phyloP scores from a whole-genome alignment of 169 alveolate genomes.

The Plasmodium reichenowi region DNA sequence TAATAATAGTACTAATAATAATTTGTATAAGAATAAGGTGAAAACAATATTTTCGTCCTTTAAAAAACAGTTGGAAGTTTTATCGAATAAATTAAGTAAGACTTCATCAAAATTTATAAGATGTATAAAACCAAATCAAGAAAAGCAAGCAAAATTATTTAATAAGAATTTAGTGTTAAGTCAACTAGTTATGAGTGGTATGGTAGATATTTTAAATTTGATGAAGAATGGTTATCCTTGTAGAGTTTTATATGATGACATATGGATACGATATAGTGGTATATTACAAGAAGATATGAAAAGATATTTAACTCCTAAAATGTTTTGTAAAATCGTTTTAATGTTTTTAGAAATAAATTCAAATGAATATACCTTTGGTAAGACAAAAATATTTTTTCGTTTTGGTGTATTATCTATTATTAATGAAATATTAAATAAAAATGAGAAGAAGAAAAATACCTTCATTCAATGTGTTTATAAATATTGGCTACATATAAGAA shows the following conservation, averaged over 20 bases:
- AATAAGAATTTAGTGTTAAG: conserved; percentile 77
- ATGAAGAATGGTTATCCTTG: conserved; percentile 85
- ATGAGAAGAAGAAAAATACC: conserved; percentile 74
- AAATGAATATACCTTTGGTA: conserved; percentile 80
- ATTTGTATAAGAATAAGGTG: conserved; percentile 41
- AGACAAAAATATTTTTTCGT: conserved; percentile 81
- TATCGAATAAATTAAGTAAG: conserved; percentile 72
- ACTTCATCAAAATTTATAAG: conserved; percentile 82
- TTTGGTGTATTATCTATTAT: conserved; percentile 80
- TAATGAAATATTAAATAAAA: conserved; percentile 78
- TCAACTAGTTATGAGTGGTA: conserved; percentile 82
- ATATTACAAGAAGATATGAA: conserved; percentile 75
- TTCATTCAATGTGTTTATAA: conserved; percentile 76
- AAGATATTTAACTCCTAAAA: conserved; percentile 71
- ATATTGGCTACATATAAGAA: conserved; percentile 71
- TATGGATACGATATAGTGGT: conserved; percentile 75
- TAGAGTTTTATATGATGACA: conserved; percentile 77
- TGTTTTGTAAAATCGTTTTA: conserved; percentile 75
- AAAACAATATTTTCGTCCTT: conserved; percentile 73
- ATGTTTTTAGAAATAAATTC: conserved; percentile 73
- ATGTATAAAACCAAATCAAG: conserved; percentile 81
- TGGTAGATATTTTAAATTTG: conserved; percentile 79
- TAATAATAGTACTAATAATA: conserved; percentile 35
- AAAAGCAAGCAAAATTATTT: conserved; percentile 72
- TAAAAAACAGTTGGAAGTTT: conserved; percentile 79